A percentile compares a stretch with the other conserved stretches of the same genome.
These are phyloP conservation scores for Hymenoscyphus fraxineus DNA, from an alignment of 2,329 filamentous ascomycete genomes.

Conservation along the genomic window DNA sequence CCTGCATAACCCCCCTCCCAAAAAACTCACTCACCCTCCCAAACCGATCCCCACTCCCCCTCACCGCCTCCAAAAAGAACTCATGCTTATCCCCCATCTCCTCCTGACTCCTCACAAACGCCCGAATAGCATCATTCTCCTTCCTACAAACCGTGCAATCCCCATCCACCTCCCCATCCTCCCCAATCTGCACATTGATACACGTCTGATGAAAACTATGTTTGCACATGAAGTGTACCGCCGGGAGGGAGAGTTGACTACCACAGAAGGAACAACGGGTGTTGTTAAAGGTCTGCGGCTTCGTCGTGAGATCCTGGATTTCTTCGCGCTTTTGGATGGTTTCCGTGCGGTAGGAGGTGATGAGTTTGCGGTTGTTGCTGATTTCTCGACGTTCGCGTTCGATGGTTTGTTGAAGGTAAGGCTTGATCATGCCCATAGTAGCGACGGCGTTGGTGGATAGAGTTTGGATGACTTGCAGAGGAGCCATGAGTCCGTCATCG, in stretches of 20 bases:
- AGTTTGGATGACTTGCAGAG: conserved; percentile 92
- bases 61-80: conserved; percentile 77
- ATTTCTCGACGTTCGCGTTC: conserved; percentile 86
- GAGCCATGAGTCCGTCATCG: conserved; percentile 87
- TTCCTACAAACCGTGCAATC: conserved; percentile 85
- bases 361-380: conserved; percentile 70
- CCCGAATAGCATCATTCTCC: conserved; percentile 82
- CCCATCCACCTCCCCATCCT: conserved; percentile 55
- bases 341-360: conserved; percentile 77
- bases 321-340: conserved; percentile 77
- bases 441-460: conserved; percentile 76
- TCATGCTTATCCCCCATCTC: conserved; percentile 86
- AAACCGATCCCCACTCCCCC: conserved; percentile 76
- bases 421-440: conserved; percentile 96
- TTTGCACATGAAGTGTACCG: conserved; percentile 94
- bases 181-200: conserved; percentile 52
- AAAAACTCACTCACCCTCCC: conserved; percentile 94
- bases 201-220: conserved; percentile 95
- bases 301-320: conserved; percentile 69
- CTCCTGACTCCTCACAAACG: conserved; percentile 80
- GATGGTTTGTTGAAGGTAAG: conserved; percentile 85
- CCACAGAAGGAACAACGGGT: conserved; percentile 83
- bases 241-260: conserved; percentile 71
- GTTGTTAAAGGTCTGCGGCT: conserved; percentile 85
- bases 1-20: conserved; percentile 83